Conservation (phyloP, 345 rosid genomes). For the Populus simonii region DNA sequence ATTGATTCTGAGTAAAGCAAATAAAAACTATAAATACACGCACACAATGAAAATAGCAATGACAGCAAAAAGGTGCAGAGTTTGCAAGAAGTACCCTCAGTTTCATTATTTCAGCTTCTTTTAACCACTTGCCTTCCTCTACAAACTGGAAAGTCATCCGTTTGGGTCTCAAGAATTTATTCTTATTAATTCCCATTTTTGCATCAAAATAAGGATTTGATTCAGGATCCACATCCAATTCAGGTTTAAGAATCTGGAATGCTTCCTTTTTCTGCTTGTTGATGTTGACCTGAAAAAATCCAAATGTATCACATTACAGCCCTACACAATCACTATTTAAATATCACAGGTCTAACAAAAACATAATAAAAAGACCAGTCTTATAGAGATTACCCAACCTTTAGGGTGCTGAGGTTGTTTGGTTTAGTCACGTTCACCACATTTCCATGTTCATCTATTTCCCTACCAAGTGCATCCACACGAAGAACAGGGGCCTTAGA, state of each 20-base stretch:
- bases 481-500: conserved; percentile 84
- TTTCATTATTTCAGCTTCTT: conserved; percentile 80
- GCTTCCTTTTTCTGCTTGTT: conserved; percentile 96
- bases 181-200: conserved; percentile 78
- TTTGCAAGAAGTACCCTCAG: conserved; percentile 49
- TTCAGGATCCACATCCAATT: conserved; percentile 74
- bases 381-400: conserved; percentile 44
- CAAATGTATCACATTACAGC: neutral
- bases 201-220: conserved; percentile 77
- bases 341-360: neutral
- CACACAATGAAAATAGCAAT: neutral
- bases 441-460: conserved; percentile 94
- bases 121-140: conserved; percentile 96
- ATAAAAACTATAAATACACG: conserved; percentile 16
- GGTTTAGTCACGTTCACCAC: conserved; percentile 75
- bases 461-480: conserved; percentile 90
- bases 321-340: neutral
- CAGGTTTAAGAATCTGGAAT: conserved; percentile 95
- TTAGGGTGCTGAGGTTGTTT: conserved; percentile 90
- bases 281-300: conserved; percentile 74
- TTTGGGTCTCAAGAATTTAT: conserved; percentile 86
- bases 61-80: neutral
- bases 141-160: conserved; percentile 89
- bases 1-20: conserved; percentile 58
- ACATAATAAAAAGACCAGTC: neutral